Conservation (phyloP, 306 rosid genomes). For the Casuarina cunninghamiana region DNA sequence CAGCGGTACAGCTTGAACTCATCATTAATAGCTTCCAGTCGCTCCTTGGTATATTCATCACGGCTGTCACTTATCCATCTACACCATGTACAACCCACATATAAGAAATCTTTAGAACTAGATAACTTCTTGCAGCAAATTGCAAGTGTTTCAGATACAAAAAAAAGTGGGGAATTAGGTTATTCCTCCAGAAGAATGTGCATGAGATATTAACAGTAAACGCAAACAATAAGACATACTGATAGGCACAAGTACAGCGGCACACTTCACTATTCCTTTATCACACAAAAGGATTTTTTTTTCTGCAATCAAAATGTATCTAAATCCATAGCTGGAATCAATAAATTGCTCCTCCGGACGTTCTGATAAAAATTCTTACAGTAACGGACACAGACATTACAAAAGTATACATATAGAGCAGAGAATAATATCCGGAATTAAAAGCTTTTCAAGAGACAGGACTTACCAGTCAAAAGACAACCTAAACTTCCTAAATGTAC, state of each 20-base stretch:
- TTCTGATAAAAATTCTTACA: not conserved
- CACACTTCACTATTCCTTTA: not conserved
- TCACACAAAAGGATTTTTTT: not conserved
- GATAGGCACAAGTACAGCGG: not conserved
- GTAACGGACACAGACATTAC: not conserved
- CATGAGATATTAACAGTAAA: not conserved
- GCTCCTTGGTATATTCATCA: slow-evolving; percentile 87
- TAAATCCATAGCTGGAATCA: not conserved
- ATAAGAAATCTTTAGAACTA: slow-evolving; percentile 9
- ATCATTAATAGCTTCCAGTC: slow-evolving; percentile 84
- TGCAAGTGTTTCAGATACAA: not conserved
- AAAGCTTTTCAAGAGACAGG: not conserved
- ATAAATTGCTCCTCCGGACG: not conserved
- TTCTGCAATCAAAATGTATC: not conserved
- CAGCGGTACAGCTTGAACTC: slow-evolving; percentile 99
- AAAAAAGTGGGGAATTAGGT: not conserved
- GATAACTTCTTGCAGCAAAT: not conserved
- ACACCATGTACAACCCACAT: slow-evolving; percentile 38
- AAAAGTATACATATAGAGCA: not conserved
- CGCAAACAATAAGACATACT: not conserved
- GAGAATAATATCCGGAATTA: too few relatives aligned
- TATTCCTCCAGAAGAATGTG: not conserved
- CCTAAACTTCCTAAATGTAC: too few relatives aligned
- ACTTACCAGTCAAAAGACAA: not conserved
- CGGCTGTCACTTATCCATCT: slow-evolving; percentile 99